phyloP scores from a whole-genome alignment of 176 grass and related monocot species.

The Bonia amplexicaulis region DNA sequence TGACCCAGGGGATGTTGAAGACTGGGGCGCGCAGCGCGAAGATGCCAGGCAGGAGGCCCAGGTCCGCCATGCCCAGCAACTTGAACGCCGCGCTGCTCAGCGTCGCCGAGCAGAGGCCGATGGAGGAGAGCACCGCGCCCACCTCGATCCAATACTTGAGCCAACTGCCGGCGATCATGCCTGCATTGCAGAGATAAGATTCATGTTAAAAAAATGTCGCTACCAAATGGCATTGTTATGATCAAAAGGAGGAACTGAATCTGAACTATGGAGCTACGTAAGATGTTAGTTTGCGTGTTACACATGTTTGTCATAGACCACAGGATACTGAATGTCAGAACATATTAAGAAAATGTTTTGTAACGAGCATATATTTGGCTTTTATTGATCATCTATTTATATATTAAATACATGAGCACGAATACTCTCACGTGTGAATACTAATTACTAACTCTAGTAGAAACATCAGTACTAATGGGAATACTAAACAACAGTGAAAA shows the following conservation, averaged over 20 bases:
- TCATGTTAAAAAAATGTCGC: background rate
- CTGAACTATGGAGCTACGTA: background rate
- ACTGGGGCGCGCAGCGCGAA: constrained; percentile 44
- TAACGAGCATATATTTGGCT: too few relatives aligned
- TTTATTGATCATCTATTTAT: too few relatives aligned
- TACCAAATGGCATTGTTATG: background rate
- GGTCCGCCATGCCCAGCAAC: constrained; percentile 90
- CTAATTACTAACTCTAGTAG: too few relatives aligned
- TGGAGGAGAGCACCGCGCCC: constrained; percentile 79
- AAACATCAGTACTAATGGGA: too few relatives aligned
- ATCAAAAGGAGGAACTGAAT: background rate
- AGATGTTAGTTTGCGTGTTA: background rate
- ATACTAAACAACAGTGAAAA: too few relatives aligned
- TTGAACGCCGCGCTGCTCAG: constrained; percentile 81
- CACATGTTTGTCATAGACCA: background rate
- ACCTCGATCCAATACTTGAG: constrained; percentile 92
- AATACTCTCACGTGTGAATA: too few relatives aligned
- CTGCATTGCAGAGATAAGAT: background rate
- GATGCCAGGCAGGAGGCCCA: constrained; percentile 60
- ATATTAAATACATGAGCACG: too few relatives aligned
- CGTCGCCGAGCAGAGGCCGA: constrained; percentile 81
- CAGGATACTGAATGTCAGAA: background rate
- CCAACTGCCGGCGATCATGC: constrained; percentile 61
- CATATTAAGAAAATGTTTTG: too few relatives aligned
- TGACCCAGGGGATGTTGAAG: constrained; percentile 71